A percentile compares a stretch with the other conserved stretches of the same genome.
Conservation (phyloP, 305 asterid genomes). For the Ilex paraguariensis region DNA sequence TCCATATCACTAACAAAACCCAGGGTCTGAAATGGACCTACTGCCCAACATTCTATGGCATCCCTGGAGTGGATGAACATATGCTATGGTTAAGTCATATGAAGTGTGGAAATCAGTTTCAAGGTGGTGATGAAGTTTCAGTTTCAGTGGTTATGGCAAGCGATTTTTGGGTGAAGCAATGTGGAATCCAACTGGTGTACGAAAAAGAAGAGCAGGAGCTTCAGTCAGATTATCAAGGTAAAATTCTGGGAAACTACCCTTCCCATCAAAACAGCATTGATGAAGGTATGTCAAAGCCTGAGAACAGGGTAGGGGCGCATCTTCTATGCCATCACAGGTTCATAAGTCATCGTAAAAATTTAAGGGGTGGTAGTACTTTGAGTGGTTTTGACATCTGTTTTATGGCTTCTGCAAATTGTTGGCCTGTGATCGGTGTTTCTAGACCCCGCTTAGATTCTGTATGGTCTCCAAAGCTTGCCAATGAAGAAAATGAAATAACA, state of each 20-base stretch:
- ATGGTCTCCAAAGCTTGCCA: not conserved
- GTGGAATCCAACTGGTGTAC: conserved; percentile 8
- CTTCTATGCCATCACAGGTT: conserved; percentile 2
- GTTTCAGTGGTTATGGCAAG: conserved; percentile 9
- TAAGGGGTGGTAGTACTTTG: not conserved
- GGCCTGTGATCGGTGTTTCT: not conserved
- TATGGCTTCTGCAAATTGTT: not conserved
- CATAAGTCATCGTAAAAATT: not conserved
- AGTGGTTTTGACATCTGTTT: conserved; percentile 2
- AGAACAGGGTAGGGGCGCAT: not conserved
- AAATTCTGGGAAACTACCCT: not conserved
- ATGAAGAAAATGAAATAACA: not conserved
- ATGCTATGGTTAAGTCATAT: conserved; percentile 15
- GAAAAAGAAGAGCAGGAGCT: not conserved
- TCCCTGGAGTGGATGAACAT: conserved; percentile 2
- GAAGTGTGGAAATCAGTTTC: conserved; percentile 16
- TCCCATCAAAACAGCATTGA: not conserved
- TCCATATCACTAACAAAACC: conserved; percentile 12
- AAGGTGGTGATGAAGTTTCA: conserved; percentile 20
- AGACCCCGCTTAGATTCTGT: not conserved
- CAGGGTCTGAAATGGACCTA: conserved; percentile 15
- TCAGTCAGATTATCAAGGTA: not conserved
- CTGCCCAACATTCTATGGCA: conserved; percentile 15
- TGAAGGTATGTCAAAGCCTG: not conserved
- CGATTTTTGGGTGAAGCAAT: conserved; percentile 10